Base-by-base conservation (phyloP, 805 yeast genomes). In the Lipomyces lipofer region DNA sequence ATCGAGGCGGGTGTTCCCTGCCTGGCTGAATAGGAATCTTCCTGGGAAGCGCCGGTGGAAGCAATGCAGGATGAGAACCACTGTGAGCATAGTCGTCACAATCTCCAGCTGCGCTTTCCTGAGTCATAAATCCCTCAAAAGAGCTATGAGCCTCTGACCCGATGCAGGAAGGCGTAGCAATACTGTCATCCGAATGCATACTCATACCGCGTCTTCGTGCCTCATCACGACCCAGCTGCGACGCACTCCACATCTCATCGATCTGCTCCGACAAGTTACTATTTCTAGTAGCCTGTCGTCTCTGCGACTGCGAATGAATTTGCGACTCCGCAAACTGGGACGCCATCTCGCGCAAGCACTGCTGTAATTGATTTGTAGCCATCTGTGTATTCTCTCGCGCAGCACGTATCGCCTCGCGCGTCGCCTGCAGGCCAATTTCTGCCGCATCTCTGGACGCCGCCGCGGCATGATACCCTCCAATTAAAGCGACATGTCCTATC, bases 301-400 rank as follows among this genome's bases (percentile, higher is more conserved):
- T 24, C 15, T 40, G 43, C 15, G 22, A 15, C 15, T 17, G n/a
- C 7, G 24, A 5, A n/a, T 15, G 46, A 42, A 9, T n/a, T 27
- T 51, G 50, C 13, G 28, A 38, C 6, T 52, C 54, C 13, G 15
- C 36, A 19, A 49, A 46, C 33, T 54, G 56, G 33, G 38, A 15
- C 10, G 47, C 33, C 17, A 54, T 28, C 25, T 54, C 51, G 19
- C 21, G 43, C 13, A 54, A 50, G 25, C 51, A 51, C 25, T 46
- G 46, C 49, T 51, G 58, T 2, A 54, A 42, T 27, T 51, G 58
- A 33, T 22, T 21, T 1, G 58, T 50, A 1, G 55, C 58, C 10
- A 43, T 17, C 35, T 54, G 58, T 2, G 58, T 51, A 19, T 43
- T 50, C 21, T 50, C 51, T 3, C 51, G 42, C 10, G 58, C 58